Evolutionary conservation across 1,284 basidiomycete genomes (phyloP), one percentile per base, ranked within the genome.

Genomic region (Blastosporella zonata): DNA sequence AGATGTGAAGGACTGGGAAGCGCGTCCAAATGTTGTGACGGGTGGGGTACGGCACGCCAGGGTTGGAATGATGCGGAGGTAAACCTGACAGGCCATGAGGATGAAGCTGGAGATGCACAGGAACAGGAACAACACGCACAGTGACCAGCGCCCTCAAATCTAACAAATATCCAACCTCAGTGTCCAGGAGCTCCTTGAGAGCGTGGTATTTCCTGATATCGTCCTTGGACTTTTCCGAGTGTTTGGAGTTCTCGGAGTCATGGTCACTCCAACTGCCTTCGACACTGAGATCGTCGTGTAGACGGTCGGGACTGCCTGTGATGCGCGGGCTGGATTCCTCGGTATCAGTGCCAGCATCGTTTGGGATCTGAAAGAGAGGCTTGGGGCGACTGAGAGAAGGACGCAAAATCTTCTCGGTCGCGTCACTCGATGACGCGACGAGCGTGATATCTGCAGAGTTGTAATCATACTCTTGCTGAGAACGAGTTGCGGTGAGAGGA

Each of bases 161-260:
- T 44, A 77, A 67, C 10, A 93, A 75, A 63, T 96, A 97, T 5
- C 81, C 81, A 15, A 83, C 73, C 68, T 97, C 93, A 0, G 92
- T 94, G 52, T 81, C 77, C 27, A 95, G 74, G 27, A 97, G 73
- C 67, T 97, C 93, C 58, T 79, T 72, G 49, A 93, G 73, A 1
- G 86, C 85, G 56, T 91, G 82, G 53, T 77, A 82, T 47, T 75
- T 75, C 49, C 80, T 65, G n/a, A 70, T 51, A 33, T 71, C 59
- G 50, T 82, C 78, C 58, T 72, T 76, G 31, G 51, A 52, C 52
- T 63, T 67, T 50, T 67, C 66, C 29, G 57, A 55, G 28, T 57
- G 60, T 44, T 56, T 60, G 15, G 50, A 46, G 43, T 63, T 59
- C 37, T 62, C 63, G 8, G 56, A 49, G 15, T 58, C 59, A 47